Evolutionary conservation across 1,284 basidiomycete species (phyloP), one percentile per base, ranked within the genome.

Genomic region (Pholiota adiposa): DNA sequence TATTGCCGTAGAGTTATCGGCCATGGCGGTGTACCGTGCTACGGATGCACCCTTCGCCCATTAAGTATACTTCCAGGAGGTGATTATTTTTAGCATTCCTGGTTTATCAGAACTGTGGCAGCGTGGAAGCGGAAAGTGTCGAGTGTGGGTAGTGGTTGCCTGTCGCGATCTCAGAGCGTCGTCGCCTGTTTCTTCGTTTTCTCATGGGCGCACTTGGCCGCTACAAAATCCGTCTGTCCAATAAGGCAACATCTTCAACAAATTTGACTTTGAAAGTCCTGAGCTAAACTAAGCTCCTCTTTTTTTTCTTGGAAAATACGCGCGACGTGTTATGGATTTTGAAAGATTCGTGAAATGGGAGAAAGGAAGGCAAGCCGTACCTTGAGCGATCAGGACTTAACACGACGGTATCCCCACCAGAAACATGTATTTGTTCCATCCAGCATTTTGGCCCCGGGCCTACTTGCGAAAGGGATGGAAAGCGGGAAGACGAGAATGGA

Each of bases 1-100:
- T 33, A 55, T n/a, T 16, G 44, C 38, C 12, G 54, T 40, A 21
- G 44, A 25, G 21, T 46, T 46, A 46, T 55, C 54, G 29, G 54
- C 34, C 52, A 54, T 54, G 29, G 52, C 38, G 52, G 41, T 44
- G 23, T 43, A 29, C 23, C n/a, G 3, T 31, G n/a, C 8, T 12
- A 9, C n/a, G 27, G 33, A 43, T 2, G 19, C 29, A 9, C 14
- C 9, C 29, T 54, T 54, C 12, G 52, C 52, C 52, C 52, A 54
- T 54, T 54, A 54, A 54, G 52, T 54, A 54, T 19, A 16, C n/a
- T 31, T 54, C 11, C n/a, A 21, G n/a, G 19, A 19, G 1, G 16
- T 54, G 25, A 16, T 43, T 54, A 54, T 44, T 43, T 54, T 31
- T 54, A 44, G 52, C 40, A 12, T 4, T 29, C 12, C 25, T 11